Evolutionary conservation across 106 monocot species (phyloP), one percentile per base, ranked within the genome.

Genomic region (Dioscorea zingiberensis): DNA sequence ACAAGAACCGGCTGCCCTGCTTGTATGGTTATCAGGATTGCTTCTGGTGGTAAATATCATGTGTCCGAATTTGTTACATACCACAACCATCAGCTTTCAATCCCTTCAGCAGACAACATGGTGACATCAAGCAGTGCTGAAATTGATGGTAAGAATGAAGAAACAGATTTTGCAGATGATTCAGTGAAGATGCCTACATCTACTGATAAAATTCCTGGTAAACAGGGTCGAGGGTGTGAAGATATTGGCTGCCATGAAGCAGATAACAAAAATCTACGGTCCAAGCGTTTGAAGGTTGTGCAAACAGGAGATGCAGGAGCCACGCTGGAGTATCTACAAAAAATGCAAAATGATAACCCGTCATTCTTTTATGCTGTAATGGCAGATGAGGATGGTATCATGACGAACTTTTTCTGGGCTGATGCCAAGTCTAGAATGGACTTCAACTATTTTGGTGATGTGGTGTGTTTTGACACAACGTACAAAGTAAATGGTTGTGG

Each of bases 1-100:
- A 84, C 83, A 22, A 73, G 87, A 47, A 88, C 80, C 23, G 87
- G 87, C 27, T 88, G 87, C 48, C 83, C 83, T 14, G 87, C 87
- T 27, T 83, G 83, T 59, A 83, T 87, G 87, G 70, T 80, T 27
- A 75, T 87, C 26, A 79, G 80, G 55, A 44, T 78, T 48, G 30
- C 57, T 32, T 3, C 77, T 38, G 72, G 56, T 72, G 87, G 87
- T 17, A 83, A 77, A 63, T 88, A 84, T 69, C 77, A 69, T 53
- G 84, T 84, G 17, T 63, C 80, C 3, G 87, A 84, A 47, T 88
- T 88, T 80, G 80, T 84, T 23, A 80, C 83, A 2, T 66, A 48
- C 54, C 87, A 88, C 62, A 88, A 88, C 54, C 87, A 88, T 73
- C 72, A 71, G 24, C 65, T 80, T 22, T 58, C 74, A 3, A 51